Percentiles rank a stretch among this genome's conserved stretches.
Evolutionary conservation across 768 basidiomycete genomes (phyloP).

Genomic region (Russula sp.): DNA sequence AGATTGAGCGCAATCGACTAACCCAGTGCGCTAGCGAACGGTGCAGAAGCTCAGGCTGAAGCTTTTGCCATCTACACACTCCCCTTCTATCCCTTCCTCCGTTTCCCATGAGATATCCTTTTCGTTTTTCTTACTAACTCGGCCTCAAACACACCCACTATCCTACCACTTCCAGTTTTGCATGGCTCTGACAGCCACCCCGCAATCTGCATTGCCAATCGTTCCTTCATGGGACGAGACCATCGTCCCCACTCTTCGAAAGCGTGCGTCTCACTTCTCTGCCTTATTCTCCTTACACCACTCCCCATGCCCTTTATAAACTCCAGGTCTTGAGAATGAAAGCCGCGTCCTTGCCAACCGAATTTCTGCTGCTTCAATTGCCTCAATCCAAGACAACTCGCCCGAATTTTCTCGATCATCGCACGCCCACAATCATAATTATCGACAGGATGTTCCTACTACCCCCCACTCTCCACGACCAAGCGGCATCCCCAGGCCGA

Average conservation of each 20-base stretch:
- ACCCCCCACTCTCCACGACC: conserved; percentile 37
- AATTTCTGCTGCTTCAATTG: conserved; percentile 69
- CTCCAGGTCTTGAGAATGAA: conserved; percentile 75
- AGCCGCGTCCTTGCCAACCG: conserved; percentile 74
- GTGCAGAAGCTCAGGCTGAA: neutral
- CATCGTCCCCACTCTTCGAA: conserved; percentile 76
- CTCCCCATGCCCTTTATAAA: conserved; percentile 19
- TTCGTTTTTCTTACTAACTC: conserved; percentile 10
- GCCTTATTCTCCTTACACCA: conserved; percentile 21
- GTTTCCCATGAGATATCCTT: conserved; percentile 25
- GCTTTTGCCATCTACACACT: neutral
- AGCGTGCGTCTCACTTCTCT: conserved; percentile 40
- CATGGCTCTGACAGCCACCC: conserved; percentile 46
- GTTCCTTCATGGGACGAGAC: conserved; percentile 74
- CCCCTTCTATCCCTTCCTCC: neutral
- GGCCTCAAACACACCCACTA: conserved; percentile 3
- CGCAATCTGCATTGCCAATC: conserved; percentile 40
- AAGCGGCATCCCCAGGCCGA: conserved; percentile 50
- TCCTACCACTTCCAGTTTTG: conserved; percentile 16
- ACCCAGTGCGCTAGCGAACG: neutral
- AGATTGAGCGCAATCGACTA: neutral
- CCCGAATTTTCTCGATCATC: conserved; percentile 29
- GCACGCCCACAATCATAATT: conserved; percentile 32
- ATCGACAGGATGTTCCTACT: conserved; percentile 30
- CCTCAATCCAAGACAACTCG: conserved; percentile 49